Conservation (phyloP, 768 basidiomycete species). For the Pleurotus cornucopiae region DNA sequence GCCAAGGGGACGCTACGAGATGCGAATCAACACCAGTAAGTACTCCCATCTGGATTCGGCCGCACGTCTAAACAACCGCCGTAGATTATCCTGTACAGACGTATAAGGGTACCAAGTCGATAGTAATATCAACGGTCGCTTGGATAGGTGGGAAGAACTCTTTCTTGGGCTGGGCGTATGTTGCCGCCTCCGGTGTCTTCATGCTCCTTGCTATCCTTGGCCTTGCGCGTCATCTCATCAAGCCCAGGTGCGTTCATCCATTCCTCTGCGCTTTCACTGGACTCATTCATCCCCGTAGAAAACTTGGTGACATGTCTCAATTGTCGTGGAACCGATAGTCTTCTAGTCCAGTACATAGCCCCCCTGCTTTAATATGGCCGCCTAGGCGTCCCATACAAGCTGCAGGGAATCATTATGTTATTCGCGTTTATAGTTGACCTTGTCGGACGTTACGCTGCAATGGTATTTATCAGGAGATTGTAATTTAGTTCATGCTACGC, state of each 20-base stretch:
- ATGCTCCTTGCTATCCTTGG: constrained; percentile 84
- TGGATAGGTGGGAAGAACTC: constrained; percentile 99
- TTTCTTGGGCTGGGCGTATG: constrained; percentile 98
- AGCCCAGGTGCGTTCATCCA: constrained; percentile 63
- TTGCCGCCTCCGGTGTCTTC: constrained; percentile 84
- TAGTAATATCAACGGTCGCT: constrained; percentile 95
- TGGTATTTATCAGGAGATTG: neutral
- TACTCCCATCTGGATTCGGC: constrained; percentile 16
- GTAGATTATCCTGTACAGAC: constrained; percentile 91
- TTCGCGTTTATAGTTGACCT: neutral
- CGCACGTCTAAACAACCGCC: constrained; percentile 8
- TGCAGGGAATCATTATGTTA: neutral
- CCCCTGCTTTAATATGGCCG: no score
- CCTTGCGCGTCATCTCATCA: constrained; percentile 88
- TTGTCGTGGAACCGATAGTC: constrained; percentile 77
- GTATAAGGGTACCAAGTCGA: constrained; percentile 92
- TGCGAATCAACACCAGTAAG: constrained; percentile 81
- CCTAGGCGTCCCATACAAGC: no score
- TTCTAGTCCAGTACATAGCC: neutral
- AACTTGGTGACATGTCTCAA: constrained; percentile 82
- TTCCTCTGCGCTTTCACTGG: neutral
- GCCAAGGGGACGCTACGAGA: constrained; percentile 67
- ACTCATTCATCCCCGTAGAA: constrained; percentile 36
- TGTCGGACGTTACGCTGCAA: neutral
- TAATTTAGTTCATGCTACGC: no score